These are phyloP conservation scores for Chrysosporium keratinophilum DNA, from an alignment of 2,329 filamentous ascomycete genomes.

Conservation along the genomic window DNA sequence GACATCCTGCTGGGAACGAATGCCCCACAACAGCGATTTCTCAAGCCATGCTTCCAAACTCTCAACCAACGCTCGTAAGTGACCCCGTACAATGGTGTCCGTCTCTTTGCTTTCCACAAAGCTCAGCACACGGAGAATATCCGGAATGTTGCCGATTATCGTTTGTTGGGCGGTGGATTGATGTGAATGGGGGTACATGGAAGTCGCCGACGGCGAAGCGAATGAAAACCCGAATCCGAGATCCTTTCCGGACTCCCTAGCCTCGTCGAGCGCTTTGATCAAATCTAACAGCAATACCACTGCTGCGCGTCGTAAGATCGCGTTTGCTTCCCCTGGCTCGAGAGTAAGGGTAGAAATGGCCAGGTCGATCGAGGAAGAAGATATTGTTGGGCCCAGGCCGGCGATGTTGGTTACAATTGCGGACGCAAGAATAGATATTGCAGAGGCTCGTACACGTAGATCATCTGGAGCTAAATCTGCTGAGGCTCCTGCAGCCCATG, in stretches of 20 bases:
- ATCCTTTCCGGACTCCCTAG: constrained; percentile 24
- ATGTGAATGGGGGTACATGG: neutral
- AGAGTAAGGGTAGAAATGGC: constrained; percentile 32
- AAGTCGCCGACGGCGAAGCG: neutral
- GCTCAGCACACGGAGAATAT: constrained; percentile 28
- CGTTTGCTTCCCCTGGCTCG: constrained; percentile 29
- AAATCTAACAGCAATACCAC: constrained; percentile 33
- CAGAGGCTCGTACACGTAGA: constrained; percentile 34
- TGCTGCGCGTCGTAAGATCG: constrained; percentile 35
- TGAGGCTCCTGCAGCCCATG: constrained; percentile 32
- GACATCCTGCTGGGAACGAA: constrained; percentile 21
- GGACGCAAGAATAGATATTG: constrained; percentile 35
- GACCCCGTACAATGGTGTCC: constrained; percentile 32
- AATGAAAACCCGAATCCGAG: constrained; percentile 35
- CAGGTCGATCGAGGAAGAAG: constrained; percentile 32
- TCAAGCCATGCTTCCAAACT: constrained; percentile 36
- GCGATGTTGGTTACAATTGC: constrained; percentile 33
- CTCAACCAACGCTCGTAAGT: constrained; percentile 33
- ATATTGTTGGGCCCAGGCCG: constrained; percentile 28
- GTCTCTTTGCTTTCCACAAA: constrained; percentile 32
- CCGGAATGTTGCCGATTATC: constrained; percentile 32
- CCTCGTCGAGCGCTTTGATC: constrained; percentile 31
- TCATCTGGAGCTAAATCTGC: constrained; percentile 35
- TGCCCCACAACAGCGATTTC: constrained; percentile 34
- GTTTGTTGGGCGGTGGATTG: constrained; percentile 1